Evolutionary conservation across 352 stramenopile genomes (phyloP).

Genomic region (Globisporangium irregulare): DNA sequence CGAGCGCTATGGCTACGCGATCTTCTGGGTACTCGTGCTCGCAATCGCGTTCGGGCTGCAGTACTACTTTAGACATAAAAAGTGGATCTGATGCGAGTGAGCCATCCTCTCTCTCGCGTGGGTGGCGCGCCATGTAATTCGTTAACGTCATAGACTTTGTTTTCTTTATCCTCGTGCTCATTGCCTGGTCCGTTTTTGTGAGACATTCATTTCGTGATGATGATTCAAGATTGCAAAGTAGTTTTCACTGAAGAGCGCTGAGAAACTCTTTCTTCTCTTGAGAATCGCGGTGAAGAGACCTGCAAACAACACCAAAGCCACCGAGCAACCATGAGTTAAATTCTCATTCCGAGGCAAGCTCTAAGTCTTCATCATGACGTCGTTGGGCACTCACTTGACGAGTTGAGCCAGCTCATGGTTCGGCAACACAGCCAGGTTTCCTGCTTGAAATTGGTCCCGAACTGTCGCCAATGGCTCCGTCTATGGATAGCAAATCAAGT

Average conservation of each 20-base stretch:
- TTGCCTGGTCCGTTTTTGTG: no score
- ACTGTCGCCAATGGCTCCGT: slow-evolving; percentile 57
- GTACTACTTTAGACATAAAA: slow-evolving; percentile 83
- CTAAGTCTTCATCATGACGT: background rate
- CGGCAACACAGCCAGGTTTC: slow-evolving; percentile 39
- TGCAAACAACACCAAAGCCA: no score
- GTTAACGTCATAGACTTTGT: slow-evolving; percentile 11
- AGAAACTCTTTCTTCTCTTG: slow-evolving; percentile 49
- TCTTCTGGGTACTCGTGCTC: slow-evolving; percentile 82
- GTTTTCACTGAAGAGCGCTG: slow-evolving; percentile 19
- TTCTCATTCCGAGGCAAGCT: background rate
- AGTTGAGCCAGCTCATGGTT: slow-evolving; percentile 40
- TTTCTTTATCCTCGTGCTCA: background rate
- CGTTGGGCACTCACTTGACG: slow-evolving; percentile 33
- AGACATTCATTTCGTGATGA: no score
- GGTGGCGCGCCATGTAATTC: background rate
- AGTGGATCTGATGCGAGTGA: slow-evolving; percentile 62
- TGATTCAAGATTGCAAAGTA: no score
- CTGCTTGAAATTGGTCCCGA: slow-evolving; percentile 50
- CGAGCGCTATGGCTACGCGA: slow-evolving; percentile 70
- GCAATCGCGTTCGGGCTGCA: slow-evolving; percentile 61
- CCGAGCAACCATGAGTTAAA: no score
- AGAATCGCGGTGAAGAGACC: slow-evolving; percentile 60
- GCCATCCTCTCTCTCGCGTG: background rate
- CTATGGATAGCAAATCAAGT: slow-evolving; percentile 27